Conservation (phyloP, 768 basidiomycete species). For the Calocybe gangraenosa region DNA sequence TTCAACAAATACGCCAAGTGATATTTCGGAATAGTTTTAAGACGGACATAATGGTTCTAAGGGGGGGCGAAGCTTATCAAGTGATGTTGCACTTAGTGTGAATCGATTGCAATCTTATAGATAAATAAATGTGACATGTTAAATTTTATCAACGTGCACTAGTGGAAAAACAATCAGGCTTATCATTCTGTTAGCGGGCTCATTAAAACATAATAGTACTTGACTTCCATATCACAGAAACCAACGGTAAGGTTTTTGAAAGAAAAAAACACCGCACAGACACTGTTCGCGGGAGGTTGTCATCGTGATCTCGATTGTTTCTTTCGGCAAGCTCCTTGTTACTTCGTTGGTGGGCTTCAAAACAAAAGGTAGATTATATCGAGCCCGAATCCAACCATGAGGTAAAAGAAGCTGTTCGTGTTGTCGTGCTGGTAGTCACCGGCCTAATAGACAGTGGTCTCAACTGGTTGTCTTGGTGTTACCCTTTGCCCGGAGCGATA, state of each 20-base stretch:
- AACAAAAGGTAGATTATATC: neutral
- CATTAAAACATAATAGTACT: too few species aligned
- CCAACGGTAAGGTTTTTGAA: too few species aligned
- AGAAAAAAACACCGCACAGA: too few species aligned
- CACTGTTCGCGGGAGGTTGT: slow-evolving; percentile 14
- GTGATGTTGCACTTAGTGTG: too few species aligned
- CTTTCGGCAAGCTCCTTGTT: neutral
- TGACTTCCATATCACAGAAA: too few species aligned
- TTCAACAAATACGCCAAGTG: slow-evolving; percentile 25
- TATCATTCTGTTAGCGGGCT: too few species aligned
- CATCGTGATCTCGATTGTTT: neutral
- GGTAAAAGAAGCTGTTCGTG: slow-evolving; percentile 18
- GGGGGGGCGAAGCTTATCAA: too few species aligned
- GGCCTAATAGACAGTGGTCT: slow-evolving; percentile 1
- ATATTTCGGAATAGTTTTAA: neutral
- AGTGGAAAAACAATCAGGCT: too few species aligned
- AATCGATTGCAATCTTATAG: too few species aligned
- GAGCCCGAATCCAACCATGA: slow-evolving; percentile 21
- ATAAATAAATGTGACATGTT: too few species aligned
- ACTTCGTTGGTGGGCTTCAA: neutral
- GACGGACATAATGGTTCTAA: neutral
- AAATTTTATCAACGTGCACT: too few species aligned
- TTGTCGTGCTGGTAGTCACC: neutral
- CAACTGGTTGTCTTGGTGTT: slow-evolving; percentile 2
- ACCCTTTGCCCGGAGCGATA: slow-evolving; percentile 11